Evolutionary conservation across 192 early-diverging fungal genomes (phyloP).

Genomic region (Rhizoclosmatium globosum): DNA sequence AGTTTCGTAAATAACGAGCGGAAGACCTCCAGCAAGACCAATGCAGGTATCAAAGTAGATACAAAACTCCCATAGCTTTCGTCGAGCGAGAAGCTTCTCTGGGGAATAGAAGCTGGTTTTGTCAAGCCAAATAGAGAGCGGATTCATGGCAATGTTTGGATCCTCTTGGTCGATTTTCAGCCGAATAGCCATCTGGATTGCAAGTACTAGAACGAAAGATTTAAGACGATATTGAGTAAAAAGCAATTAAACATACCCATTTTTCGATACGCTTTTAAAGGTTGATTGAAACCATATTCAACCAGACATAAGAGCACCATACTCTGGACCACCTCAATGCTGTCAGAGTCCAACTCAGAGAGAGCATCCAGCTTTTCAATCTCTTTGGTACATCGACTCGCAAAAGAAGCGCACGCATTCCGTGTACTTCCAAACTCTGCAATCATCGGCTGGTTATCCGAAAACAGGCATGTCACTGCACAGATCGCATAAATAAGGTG

Average conservation of each 20-base stretch:
- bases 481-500: constrained; percentile 27
- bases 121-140: constrained; percentile 32
- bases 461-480: constrained; percentile 23
- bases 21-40: constrained; percentile 25
- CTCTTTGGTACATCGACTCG: not conserved
- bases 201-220: not conserved
- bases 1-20: constrained; percentile 28
- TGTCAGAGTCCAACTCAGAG: constrained; percentile 11
- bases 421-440: constrained; percentile 15
- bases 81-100: constrained; percentile 19
- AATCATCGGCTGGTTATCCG: constrained; percentile 4
- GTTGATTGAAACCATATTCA: constrained; percentile 36
- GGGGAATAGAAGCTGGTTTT: constrained; percentile 12
- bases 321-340: constrained; percentile 28
- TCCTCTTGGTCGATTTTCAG: constrained; percentile 38
- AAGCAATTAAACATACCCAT: constrained; percentile 10
- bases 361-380: not conserved
- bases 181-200: constrained; percentile 33
- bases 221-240: not conserved
- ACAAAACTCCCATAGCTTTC: constrained; percentile 33
- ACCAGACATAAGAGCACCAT: constrained; percentile 9
- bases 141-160: constrained; percentile 27
- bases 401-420: not conserved
- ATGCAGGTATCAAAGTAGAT: constrained; percentile 31
- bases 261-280: constrained; percentile 29